Percentiles rank a stretch among this genome's conserved stretches.
phyloP scores from a whole-genome alignment of 371 early-diverging fungal genomes.

The Batkoa obscura region DNA sequence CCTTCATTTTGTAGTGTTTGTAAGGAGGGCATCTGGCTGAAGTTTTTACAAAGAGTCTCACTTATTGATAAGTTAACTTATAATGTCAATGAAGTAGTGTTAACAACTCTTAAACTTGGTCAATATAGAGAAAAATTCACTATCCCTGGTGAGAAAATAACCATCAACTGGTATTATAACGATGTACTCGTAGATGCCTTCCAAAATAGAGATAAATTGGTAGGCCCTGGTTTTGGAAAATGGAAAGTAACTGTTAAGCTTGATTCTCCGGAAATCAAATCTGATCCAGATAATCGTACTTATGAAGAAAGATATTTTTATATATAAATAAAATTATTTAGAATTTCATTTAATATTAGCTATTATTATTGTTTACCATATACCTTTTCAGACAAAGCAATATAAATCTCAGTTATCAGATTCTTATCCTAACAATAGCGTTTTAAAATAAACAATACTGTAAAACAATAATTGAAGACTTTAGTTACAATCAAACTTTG shows the following conservation, averaged over 20 bases:
- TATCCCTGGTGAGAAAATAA: not conserved
- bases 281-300: not conserved
- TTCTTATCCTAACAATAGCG: too few relatives aligned
- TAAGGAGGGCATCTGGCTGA: slow-evolving; percentile 30
- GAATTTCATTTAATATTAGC: too few relatives aligned
- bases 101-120: not conserved
- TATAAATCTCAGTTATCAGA: too few relatives aligned
- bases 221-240: not conserved
- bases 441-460: too few relatives aligned
- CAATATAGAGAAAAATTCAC: not conserved
- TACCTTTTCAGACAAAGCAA: too few relatives aligned
- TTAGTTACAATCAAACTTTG: too few relatives aligned
- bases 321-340: too few relatives aligned
- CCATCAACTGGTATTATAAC: not conserved
- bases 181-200: not conserved
- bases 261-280: not conserved
- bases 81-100: not conserved
- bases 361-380: too few relatives aligned
- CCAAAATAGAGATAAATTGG: too few relatives aligned
- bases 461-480: too few relatives aligned
- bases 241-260: slow-evolving; percentile 4
- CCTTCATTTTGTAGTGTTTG: slow-evolving; percentile 25
- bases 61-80: not conserved
- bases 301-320: not conserved
- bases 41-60: slow-evolving; percentile 12